Evolutionary conservation across 352 stramenopile species (phyloP).

Genomic region (Elongisporangium undulatum): DNA sequence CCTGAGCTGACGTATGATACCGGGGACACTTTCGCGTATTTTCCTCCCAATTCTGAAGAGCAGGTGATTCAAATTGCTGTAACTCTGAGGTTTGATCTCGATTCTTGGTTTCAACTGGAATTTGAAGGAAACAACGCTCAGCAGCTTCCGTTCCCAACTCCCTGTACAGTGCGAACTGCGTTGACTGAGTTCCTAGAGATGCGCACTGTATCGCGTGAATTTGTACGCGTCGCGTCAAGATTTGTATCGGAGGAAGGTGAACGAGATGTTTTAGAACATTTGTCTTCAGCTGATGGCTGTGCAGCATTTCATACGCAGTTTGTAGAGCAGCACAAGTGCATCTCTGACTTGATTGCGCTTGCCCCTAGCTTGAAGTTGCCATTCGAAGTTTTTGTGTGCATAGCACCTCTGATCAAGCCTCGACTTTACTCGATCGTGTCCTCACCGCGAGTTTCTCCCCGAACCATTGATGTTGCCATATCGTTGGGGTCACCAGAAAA

Average conservation of each 20-base stretch:
- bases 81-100: conserved; percentile 73
- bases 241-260: conserved; percentile 43
- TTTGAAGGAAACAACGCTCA: conserved; percentile 9
- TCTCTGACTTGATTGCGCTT: conserved; percentile 76
- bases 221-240: conserved; percentile 40
- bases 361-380: conserved; percentile 40
- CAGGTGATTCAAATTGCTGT: conserved; percentile 69
- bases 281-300: conserved; percentile 65
- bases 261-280: conserved; percentile 30
- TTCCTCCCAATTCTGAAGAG: conserved; percentile 59
- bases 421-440: conserved; percentile 94
- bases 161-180: conserved; percentile 84
- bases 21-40: conserved; percentile 83
- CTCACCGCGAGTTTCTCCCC: conserved; percentile 51
- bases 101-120: conserved; percentile 26
- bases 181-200: conserved; percentile 91
- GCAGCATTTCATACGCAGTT: conserved; percentile 82
- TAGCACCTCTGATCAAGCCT: conserved; percentile 84
- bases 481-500: conserved; percentile 54
- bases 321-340: conserved; percentile 51
- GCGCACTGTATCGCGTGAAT: conserved; percentile 55
- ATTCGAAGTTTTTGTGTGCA: conserved; percentile 74
- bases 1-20: conserved; percentile 61
- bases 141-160: conserved; percentile 85
- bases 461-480: conserved; percentile 86